Conservation (phyloP, 1,284 basidiomycete genomes). For the Kwoniella shivajii region DNA sequence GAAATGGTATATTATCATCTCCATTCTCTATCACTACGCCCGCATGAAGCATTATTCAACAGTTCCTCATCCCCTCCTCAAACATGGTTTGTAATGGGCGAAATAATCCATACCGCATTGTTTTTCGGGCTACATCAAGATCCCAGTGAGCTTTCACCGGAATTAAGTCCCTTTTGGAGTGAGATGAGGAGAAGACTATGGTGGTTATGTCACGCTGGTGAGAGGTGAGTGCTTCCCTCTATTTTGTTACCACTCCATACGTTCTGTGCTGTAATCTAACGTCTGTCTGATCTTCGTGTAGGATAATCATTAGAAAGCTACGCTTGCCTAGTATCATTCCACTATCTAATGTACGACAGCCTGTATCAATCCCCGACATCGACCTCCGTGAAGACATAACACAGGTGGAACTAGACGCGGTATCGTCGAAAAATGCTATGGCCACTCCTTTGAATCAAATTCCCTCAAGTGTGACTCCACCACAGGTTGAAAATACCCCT, state of each 20-base stretch:
- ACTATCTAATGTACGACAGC: not conserved
- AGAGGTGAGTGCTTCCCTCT: slow-evolving; percentile 6
- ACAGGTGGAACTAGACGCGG: slow-evolving; percentile 1
- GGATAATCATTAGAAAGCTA: not conserved
- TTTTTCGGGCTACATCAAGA: slow-evolving; percentile 5
- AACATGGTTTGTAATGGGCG: slow-evolving; percentile 4
- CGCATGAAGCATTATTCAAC: not conserved
- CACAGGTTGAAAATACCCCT: too few species aligned
- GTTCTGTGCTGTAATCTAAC: too few species aligned
- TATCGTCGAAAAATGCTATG: too few species aligned
- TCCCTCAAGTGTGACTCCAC: too few species aligned
- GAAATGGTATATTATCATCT: slow-evolving; percentile 10
- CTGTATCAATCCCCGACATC: slow-evolving; percentile 1
- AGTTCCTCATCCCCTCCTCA: not conserved
- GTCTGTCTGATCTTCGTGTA: too few species aligned
- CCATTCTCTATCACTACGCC: slow-evolving; percentile 1
- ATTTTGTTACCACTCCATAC: not conserved
- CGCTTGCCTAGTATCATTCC: not conserved
- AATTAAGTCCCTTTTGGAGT: slow-evolving; percentile 1
- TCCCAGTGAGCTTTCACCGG: not conserved
- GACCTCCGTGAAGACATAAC: slow-evolving; percentile 8
- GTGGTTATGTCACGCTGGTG: not conserved
- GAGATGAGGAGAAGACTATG: slow-evolving; percentile 14
- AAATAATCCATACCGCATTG: not conserved
- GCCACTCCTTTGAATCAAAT: too few species aligned